Evolutionary conservation across 257 asterid species (phyloP).

Genomic region (Capsicum rhomboideum): DNA sequence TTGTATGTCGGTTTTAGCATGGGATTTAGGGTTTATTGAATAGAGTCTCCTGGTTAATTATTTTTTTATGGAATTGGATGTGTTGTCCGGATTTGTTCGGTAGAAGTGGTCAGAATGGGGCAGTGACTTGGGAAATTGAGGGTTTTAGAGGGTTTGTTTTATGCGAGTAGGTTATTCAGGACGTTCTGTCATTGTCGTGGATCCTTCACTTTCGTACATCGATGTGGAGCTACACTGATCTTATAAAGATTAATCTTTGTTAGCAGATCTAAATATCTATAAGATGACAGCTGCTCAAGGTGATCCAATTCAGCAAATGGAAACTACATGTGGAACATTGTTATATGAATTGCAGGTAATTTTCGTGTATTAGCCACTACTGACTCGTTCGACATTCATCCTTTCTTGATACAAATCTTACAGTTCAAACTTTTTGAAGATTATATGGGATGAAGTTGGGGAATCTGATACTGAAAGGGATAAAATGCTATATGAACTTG

Average conservation of each 20-base stretch:
- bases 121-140: too few relatives aligned
- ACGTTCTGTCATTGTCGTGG: too few relatives aligned
- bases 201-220: too few relatives aligned
- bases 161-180: too few relatives aligned
- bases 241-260: not conserved
- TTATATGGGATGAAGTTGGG: constrained; percentile 99
- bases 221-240: not conserved
- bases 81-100: not conserved
- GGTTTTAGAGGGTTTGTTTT: not conserved
- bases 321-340: constrained; percentile 79
- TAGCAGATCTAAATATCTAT: constrained; percentile 23
- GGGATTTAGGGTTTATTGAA: not conserved
- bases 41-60: too few relatives aligned
- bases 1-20: not conserved
- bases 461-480: constrained; percentile 81
- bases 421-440: constrained; percentile 21
- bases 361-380: not conserved
- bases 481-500: constrained; percentile 77
- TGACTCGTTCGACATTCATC: not conserved
- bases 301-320: constrained; percentile 44
- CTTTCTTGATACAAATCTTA: not conserved
- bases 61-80: too few relatives aligned
- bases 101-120: not conserved
- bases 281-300: constrained; percentile 32
- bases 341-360: constrained; percentile 79